phyloP scores from a whole-genome alignment of 1,284 basidiomycete species.

The Vanrija sp. region DNA sequence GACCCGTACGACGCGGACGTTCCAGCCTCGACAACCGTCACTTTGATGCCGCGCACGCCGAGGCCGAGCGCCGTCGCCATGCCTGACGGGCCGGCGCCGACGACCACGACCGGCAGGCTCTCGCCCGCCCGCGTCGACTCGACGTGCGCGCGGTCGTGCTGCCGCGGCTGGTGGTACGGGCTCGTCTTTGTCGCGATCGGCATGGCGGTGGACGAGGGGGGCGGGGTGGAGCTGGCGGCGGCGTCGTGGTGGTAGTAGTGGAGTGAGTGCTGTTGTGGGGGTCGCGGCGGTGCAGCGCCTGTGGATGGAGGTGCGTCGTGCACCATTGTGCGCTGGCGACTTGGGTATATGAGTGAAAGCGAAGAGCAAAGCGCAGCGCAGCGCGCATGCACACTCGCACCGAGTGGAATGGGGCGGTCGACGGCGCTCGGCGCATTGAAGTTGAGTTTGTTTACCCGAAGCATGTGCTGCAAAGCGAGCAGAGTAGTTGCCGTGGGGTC shows the following conservation, averaged over 20 bases:
- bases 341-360: too few relatives aligned
- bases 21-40: conserved; percentile 12
- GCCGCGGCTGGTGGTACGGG: conserved; percentile 15
- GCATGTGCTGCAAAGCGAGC: too few relatives aligned
- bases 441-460: too few relatives aligned
- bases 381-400: too few relatives aligned
- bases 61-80: conserved; percentile 13
- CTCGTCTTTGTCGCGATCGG: neutral
- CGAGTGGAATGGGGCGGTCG: too few relatives aligned
- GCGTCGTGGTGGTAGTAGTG: too few relatives aligned
- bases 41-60: conserved; percentile 14
- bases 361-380: too few relatives aligned
- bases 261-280: neutral
- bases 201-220: neutral
- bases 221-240: neutral
- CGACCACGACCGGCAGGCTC: conserved; percentile 10
- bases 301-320: too few relatives aligned
- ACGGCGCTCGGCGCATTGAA: too few relatives aligned
- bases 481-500: too few relatives aligned
- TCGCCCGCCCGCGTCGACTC: conserved; percentile 12
- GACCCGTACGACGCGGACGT: conserved; percentile 15
- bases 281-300: too few relatives aligned
- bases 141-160: conserved; percentile 5
- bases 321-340: too few relatives aligned
- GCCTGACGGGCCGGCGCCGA: conserved; percentile 18